These are phyloP conservation scores for Pleurotus salmoneostramineus DNA, from an alignment of 768 basidiomycete genomes.

Conservation along the genomic window DNA sequence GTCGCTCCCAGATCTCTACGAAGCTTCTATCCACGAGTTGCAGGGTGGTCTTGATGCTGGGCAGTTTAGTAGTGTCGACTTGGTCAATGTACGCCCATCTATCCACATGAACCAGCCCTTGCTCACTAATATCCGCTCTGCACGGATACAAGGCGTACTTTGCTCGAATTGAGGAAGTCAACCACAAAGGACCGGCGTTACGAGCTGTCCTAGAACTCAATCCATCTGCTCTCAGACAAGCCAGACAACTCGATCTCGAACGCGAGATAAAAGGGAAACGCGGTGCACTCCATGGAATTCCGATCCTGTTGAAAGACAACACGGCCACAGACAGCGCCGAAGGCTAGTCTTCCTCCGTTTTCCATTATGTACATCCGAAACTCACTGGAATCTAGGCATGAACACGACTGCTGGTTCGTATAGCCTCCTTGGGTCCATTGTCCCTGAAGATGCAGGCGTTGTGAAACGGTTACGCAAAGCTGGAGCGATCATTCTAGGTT, in stretches of 20 bases:
- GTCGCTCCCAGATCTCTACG: constrained; percentile 51
- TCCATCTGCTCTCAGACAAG: constrained; percentile 46
- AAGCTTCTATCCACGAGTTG: constrained; percentile 52
- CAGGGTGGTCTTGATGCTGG: constrained; percentile 47
- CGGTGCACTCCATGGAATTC: constrained; percentile 52
- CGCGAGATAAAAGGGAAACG: constrained; percentile 37
- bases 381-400: background rate
- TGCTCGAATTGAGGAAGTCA: constrained; percentile 67
- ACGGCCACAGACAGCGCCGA: constrained; percentile 42
- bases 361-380: background rate
- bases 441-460: constrained; percentile 42
- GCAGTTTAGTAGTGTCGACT: constrained; percentile 54
- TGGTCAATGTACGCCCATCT: constrained; percentile 44
- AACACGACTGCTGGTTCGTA: constrained; percentile 28
- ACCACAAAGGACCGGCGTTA: constrained; percentile 50
- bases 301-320: constrained; percentile 40
- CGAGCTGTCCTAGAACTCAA: constrained; percentile 60
- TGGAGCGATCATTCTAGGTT: constrained; percentile 6
- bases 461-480: constrained; percentile 28
- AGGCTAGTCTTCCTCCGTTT: constrained; percentile 19
- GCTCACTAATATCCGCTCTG: background rate
- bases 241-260: constrained; percentile 45
- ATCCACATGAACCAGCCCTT: background rate
- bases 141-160: constrained; percentile 48
- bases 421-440: constrained; percentile 35